Conservation (phyloP, 2,329 filamentous ascomycete species). For the Trichophyton rubrum region DNA sequence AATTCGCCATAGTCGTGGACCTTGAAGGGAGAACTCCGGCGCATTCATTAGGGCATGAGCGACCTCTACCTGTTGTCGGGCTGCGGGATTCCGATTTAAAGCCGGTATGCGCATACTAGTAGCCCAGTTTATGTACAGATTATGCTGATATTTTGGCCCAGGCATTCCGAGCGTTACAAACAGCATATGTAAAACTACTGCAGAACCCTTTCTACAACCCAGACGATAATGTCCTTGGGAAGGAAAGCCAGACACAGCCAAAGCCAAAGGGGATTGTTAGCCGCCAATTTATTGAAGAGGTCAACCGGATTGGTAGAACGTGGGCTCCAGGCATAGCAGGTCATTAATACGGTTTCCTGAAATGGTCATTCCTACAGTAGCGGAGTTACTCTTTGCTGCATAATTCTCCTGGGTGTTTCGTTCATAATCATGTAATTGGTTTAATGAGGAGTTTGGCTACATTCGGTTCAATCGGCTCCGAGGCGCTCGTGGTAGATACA, state of each 20-base stretch:
- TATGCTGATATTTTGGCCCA: constrained; percentile 21
- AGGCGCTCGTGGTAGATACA: not conserved
- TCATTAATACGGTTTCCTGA: not conserved
- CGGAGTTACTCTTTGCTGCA: not conserved
- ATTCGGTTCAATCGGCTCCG: not conserved
- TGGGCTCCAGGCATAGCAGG: constrained; percentile 63
- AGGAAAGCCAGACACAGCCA: not conserved
- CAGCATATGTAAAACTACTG: constrained; percentile 75
- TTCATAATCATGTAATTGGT: not conserved
- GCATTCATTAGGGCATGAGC: constrained; percentile 19
- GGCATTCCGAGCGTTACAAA: constrained; percentile 84
- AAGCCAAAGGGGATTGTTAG: constrained; percentile 51
- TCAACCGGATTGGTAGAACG: constrained; percentile 69
- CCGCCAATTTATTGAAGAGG: constrained; percentile 64
- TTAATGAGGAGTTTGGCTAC: not conserved
- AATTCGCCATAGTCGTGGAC: constrained; percentile 81
- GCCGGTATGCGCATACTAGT: constrained; percentile 43
- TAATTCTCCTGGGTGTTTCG: not conserved
- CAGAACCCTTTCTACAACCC: constrained; percentile 94
- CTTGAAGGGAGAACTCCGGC: constrained; percentile 57
- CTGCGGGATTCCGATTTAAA: constrained; percentile 79
- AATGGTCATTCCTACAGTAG: not conserved
- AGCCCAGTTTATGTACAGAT: not conserved
- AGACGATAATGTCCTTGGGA: constrained; percentile 50
- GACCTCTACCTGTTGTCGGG: constrained; percentile 43